Evolutionary conservation across 306 rosid species (phyloP).

Genomic region (Rosa persica): DNA sequence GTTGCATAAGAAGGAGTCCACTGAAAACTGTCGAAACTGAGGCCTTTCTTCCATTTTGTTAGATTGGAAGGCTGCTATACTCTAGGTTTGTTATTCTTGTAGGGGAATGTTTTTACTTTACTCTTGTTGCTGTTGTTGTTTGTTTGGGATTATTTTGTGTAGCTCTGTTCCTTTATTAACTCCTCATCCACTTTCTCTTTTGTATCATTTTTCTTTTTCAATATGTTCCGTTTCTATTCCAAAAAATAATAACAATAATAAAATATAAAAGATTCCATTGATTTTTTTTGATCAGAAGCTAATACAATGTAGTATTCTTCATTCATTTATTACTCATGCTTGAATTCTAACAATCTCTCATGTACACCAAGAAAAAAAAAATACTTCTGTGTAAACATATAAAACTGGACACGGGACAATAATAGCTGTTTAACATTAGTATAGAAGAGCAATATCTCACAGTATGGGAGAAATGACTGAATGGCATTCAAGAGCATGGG

Average conservation of each 20-base stretch:
- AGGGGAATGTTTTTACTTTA: neutral
- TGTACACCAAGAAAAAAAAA: slow-evolving; percentile 6
- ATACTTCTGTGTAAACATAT: neutral
- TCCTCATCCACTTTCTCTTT: neutral
- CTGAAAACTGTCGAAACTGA: neutral
- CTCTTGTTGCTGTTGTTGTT: neutral
- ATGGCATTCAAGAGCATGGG: slow-evolving; percentile 77
- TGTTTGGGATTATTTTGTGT: neutral
- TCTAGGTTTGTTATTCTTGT: neutral
- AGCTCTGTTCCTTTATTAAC: neutral
- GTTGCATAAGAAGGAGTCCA: neutral
- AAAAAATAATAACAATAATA: too few species aligned
- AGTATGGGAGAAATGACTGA: slow-evolving; percentile 88
- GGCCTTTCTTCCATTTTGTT: neutral
- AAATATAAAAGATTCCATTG: neutral
- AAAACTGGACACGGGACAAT: too few species aligned
- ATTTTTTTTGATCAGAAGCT: neutral
- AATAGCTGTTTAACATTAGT: neutral
- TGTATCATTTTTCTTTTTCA: neutral
- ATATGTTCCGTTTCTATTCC: neutral
- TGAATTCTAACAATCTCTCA: neutral
- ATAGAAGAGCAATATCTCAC: slow-evolving; percentile 52
- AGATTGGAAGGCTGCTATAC: neutral
- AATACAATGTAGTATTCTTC: neutral
- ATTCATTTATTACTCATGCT: neutral